These are phyloP conservation scores for Nicotiana paniculata DNA, from an alignment of 257 asterid species.

Conservation along the genomic window DNA sequence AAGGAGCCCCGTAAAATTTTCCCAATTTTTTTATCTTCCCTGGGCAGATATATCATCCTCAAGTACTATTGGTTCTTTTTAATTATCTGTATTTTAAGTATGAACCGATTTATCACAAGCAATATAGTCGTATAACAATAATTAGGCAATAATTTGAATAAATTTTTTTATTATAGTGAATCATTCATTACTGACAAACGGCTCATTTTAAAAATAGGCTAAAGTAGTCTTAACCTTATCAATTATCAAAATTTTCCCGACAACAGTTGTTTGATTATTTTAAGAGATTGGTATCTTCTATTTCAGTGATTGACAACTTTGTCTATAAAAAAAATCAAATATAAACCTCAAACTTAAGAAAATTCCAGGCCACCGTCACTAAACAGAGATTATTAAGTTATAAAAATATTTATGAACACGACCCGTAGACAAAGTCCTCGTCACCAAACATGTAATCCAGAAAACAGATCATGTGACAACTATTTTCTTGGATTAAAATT, in stretches of 20 bases:
- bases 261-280: neutral
- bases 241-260: neutral
- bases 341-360: neutral
- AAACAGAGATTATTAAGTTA: neutral
- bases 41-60: too few species aligned
- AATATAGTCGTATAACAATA: too few species aligned
- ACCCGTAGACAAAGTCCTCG: neutral
- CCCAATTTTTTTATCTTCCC: too few species aligned
- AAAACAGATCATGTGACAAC: constrained; percentile 1
- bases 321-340: neutral
- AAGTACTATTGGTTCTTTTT: too few species aligned
- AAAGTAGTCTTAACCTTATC: neutral
- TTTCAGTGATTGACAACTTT: constrained; percentile 7
- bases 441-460: neutral
- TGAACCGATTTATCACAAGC: too few species aligned
- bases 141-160: too few species aligned
- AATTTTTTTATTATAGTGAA: too few species aligned
- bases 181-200: too few species aligned
- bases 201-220: too few species aligned
- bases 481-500: neutral
- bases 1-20: too few species aligned
- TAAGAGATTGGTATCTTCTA: neutral
- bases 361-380: neutral
- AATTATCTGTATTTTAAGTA: too few species aligned
- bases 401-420: neutral